Evolutionary conservation across 345 rosid species (phyloP), one percentile per base, ranked within the genome.

Genomic region (Syzygium aromaticum): DNA sequence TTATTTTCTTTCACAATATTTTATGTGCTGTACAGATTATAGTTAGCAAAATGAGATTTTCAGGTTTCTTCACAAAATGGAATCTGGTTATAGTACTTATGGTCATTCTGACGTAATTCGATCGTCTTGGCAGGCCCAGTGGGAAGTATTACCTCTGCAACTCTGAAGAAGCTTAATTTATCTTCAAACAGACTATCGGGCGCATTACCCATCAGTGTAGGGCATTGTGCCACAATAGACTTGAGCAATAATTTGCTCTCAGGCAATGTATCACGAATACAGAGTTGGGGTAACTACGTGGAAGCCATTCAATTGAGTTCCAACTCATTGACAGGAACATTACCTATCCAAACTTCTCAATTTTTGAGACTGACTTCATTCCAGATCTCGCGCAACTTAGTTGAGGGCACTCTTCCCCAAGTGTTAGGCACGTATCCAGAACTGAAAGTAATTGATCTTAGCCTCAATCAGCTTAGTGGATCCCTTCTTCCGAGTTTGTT

Each of bases 111-210:
- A 73, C 38, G 80, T 33, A 73, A 22, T 38, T 86, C n/a, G 46
- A 25, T 77, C 49, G 86, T 88, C 87, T 88, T 92, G 85, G 92
- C 96, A 96, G 98, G 98, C 78, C 93, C 97, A 56, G 90, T 97
- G 33, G 95, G 93, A 89, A 93, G 93, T 87, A 94, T 97, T 78
- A 91, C 96, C 82, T 96, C 98, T 51, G 87, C 92, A 88, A 94
- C 98, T 52, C 93, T 97, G 86, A 93, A 87, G 94, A 96, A 92
- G 90, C 94, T 97, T 54, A 95, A 96, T 87, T 78, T 96, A 78
- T 97, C 99, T 57, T 94, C 96, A 49, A 96, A 97, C 91, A 93
- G 91, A 89, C 89, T 96, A 61, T 92, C 95, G 22, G 99, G 99
- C 14, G 61, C 91, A 46, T 93, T 97, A 89, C 99, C 98, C 19